Evolutionary conservation across 108 stramenopile genomes (phyloP).

Genomic region (Skeletonema potamos): DNA sequence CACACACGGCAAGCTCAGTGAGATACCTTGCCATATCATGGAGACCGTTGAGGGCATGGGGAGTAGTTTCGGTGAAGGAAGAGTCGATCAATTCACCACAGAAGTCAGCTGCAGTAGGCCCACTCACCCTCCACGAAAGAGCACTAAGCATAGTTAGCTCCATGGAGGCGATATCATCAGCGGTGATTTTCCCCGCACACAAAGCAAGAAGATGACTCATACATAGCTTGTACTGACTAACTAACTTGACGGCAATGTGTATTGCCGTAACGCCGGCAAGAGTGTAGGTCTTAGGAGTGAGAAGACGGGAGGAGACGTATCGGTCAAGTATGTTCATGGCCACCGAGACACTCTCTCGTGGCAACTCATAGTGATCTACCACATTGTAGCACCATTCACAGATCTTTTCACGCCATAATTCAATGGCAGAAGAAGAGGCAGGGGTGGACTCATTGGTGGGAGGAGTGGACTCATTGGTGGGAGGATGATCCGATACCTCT

Average conservation of each 20-base stretch:
- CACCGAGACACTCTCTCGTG: constrained; percentile 56
- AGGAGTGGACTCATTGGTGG: background rate
- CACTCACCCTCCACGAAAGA: constrained; percentile 53
- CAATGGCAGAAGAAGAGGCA: constrained; percentile 7
- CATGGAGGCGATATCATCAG: constrained; percentile 28
- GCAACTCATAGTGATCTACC: constrained; percentile 65
- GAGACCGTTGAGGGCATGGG: constrained; percentile 6
- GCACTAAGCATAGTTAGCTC: constrained; percentile 48
- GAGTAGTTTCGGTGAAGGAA: constrained; percentile 18
- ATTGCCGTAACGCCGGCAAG: constrained; percentile 48
- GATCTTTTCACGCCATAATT: constrained; percentile 63
- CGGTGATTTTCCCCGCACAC: background rate
- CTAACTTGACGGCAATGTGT: constrained; percentile 54
- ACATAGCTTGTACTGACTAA: constrained; percentile 35
- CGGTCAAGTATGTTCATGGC: constrained; percentile 68
- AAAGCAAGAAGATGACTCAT: constrained; percentile 54
- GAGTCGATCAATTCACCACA: constrained; percentile 48
- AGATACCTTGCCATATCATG: constrained; percentile 52
- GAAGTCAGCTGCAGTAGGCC: constrained; percentile 55
- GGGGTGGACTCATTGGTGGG: background rate
- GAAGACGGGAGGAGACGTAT: constrained; percentile 26
- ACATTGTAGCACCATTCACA: constrained; percentile 73
- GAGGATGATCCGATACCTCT: background rate
- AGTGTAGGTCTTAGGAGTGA: constrained; percentile 46
- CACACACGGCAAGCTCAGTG: constrained; percentile 57